These are phyloP conservation scores for Amylocarpus encephaloides DNA, from an alignment of 2,329 filamentous ascomycete genomes.

Conservation along the genomic window DNA sequence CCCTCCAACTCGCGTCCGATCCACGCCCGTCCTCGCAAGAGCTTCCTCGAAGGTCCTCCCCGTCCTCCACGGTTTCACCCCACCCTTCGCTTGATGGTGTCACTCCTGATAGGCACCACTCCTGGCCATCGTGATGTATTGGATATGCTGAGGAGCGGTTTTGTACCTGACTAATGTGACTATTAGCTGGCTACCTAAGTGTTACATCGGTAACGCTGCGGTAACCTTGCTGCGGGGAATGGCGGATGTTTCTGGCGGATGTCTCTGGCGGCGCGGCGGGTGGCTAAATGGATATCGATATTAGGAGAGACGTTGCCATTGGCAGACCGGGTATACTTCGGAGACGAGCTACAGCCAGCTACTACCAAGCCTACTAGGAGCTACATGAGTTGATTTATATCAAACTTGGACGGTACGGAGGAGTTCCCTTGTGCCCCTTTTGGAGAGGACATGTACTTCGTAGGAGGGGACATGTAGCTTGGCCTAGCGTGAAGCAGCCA, in stretches of 20 bases:
- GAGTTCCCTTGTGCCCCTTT: too few species aligned
- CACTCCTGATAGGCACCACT: constrained; percentile 1
- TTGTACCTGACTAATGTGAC: constrained; percentile 1
- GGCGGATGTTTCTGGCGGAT: background rate
- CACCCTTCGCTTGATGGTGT: background rate
- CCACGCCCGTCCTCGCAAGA: background rate
- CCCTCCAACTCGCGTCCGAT: background rate
- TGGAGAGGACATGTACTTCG: too few species aligned
- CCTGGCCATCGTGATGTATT: background rate
- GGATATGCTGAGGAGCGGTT: background rate
- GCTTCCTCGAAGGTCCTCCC: background rate
- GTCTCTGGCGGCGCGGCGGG: background rate
- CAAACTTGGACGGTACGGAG: too few species aligned
- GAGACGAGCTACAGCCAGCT: too few species aligned
- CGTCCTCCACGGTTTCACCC: constrained; percentile 2
- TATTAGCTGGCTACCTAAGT: background rate
- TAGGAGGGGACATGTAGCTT: too few species aligned
- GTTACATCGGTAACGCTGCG: background rate
- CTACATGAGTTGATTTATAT: too few species aligned
- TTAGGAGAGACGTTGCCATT: background rate
- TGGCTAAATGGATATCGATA: constrained; percentile 2
- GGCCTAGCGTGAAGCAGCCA: too few species aligned
- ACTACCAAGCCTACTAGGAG: too few species aligned
- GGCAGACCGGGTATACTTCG: constrained; percentile 3
- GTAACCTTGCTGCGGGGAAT: background rate